Percentiles rank a stretch among this genome's conserved stretches.
These are phyloP conservation scores for Microcyclosporella mali DNA, from an alignment of 2,329 filamentous ascomycete genomes.

Conservation along the genomic window DNA sequence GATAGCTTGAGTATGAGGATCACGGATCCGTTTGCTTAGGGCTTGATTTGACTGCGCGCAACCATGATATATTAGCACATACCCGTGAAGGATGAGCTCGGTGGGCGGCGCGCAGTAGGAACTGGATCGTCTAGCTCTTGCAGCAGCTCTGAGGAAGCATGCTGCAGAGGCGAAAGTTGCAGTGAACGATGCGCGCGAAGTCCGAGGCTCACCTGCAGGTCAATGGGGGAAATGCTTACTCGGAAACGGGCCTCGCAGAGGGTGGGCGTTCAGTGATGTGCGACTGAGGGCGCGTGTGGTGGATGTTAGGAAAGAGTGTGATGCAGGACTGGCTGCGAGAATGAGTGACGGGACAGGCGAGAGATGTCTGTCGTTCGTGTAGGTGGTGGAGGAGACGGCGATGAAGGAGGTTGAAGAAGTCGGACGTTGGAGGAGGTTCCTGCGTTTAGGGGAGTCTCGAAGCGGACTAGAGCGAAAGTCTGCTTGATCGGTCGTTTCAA, in stretches of 20 bases:
- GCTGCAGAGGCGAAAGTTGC: not conserved
- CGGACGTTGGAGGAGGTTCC: too few species aligned
- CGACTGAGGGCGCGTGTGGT: constrained; percentile 9
- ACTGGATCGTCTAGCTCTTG: too few species aligned
- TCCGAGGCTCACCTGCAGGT: not conserved
- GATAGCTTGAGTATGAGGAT: constrained; percentile 14
- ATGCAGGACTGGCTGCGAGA: constrained; percentile 8
- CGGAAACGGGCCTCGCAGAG: constrained; percentile 9
- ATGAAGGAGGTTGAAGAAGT: constrained; percentile 1
- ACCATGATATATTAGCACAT: constrained; percentile 12
- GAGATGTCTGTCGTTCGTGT: not conserved
- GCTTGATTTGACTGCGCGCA: constrained; percentile 6
- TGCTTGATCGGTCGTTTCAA: too few species aligned
- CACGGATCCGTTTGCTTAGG: constrained; percentile 14
- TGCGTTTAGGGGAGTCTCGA: too few species aligned
- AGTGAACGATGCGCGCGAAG: not conserved
- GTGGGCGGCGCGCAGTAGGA: not conserved
- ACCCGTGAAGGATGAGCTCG: constrained; percentile 6
- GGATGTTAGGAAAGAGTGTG: constrained; percentile 5
- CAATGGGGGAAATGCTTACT: constrained; percentile 5
- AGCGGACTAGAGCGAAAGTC: too few species aligned
- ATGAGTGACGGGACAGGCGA: constrained; percentile 3
- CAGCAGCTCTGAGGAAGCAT: not conserved
- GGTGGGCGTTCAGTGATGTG: constrained; percentile 5
- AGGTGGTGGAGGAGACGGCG: constrained; percentile 2